phyloP scores from a whole-genome alignment of 1,139 yeast species.

The Entelexis sorbosivorans region DNA sequence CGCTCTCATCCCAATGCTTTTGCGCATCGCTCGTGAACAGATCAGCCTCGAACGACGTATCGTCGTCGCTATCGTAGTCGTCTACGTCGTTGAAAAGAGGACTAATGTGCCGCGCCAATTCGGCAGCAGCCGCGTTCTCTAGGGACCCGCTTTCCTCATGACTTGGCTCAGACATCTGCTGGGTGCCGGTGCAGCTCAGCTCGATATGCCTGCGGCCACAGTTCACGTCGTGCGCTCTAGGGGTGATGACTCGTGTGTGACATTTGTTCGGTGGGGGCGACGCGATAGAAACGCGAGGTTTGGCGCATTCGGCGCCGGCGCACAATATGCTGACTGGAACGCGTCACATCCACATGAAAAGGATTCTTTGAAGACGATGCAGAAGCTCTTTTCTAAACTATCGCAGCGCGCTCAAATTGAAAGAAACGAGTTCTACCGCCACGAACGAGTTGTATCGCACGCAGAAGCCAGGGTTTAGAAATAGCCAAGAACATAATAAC shows the following conservation, averaged over 20 bases:
- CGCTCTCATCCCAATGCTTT: constrained; percentile 70
- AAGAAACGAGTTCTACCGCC: too few relatives aligned
- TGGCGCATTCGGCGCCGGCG: too few relatives aligned
- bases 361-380: too few relatives aligned
- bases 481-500: too few relatives aligned
- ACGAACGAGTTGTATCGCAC: too few relatives aligned
- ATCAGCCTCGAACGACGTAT: constrained; percentile 14
- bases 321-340: too few relatives aligned
- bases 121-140: constrained; percentile 6
- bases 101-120: background rate
- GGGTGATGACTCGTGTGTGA: background rate
- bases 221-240: too few relatives aligned
- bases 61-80: constrained; percentile 9
- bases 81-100: constrained; percentile 3
- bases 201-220: too few relatives aligned
- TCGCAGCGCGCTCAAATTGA: too few relatives aligned
- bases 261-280: background rate
- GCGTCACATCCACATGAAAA: too few relatives aligned
- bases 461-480: too few relatives aligned
- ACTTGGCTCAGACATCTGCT: constrained; percentile 2
- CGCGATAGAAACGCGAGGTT: background rate
- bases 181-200: background rate
- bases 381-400: too few relatives aligned
- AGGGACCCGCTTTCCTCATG: constrained; percentile 1
- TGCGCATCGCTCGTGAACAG: constrained; percentile 32